phyloP scores from a whole-genome alignment of 2,329 filamentous ascomycete species.

The Fonsecaea pugnacius region DNA sequence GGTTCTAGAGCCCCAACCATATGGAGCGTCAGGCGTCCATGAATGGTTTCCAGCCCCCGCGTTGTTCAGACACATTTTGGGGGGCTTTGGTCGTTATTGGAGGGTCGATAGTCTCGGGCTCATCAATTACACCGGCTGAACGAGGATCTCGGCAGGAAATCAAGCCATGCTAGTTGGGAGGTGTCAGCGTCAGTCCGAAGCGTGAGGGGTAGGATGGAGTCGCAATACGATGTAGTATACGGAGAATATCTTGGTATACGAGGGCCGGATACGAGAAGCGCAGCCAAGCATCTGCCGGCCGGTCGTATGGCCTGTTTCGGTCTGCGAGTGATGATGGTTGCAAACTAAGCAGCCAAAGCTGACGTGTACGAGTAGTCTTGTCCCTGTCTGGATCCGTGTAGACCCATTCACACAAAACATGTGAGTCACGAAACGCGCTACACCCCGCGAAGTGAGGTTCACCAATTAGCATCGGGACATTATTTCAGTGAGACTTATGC shows the following conservation, averaged over 20 bases:
- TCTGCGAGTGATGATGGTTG: not conserved
- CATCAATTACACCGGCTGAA: constrained; percentile 6
- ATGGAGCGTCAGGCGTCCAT: too few species aligned
- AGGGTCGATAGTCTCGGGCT: not conserved
- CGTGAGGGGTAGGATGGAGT: not conserved
- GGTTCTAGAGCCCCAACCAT: too few species aligned
- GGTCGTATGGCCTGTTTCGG: too few species aligned
- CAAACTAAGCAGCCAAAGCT: not conserved
- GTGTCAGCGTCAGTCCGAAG: not conserved
- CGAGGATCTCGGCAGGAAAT: not conserved
- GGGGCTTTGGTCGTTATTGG: not conserved
- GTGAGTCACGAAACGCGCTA: too few species aligned
- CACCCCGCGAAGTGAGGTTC: too few species aligned
- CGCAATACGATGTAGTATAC: not conserved
- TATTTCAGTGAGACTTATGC: too few species aligned
- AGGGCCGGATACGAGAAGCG: not conserved
- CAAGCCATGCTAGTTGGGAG: not conserved
- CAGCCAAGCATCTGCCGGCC: not conserved
- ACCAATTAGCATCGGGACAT: too few species aligned
- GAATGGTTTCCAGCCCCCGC: too few species aligned
- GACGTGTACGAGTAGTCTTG: too few species aligned
- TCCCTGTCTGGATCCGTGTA: too few species aligned
- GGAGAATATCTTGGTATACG: not conserved
- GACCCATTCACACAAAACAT: too few species aligned
- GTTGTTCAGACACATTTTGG: not conserved